A percentile compares a stretch with the other conserved stretches of the same genome.
Evolutionary conservation across 371 early-diverging fungal species (phyloP).

Genomic region (Saksenaea oblongispora): DNA sequence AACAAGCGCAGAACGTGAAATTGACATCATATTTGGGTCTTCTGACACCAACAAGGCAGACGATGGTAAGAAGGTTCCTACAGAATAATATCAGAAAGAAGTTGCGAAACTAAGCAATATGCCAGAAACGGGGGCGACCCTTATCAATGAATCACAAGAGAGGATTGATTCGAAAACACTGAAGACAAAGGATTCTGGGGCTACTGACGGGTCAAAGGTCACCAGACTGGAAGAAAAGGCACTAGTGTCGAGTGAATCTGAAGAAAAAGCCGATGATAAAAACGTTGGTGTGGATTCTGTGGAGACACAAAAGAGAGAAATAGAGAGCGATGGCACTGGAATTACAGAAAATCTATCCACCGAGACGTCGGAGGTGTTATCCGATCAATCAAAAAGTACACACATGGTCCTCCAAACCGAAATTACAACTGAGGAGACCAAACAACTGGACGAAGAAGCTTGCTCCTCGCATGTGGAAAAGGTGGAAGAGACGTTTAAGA

Average conservation of each 20-base stretch:
- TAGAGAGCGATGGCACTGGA: not conserved
- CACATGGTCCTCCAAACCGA: not conserved
- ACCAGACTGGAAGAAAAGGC: too few relatives aligned
- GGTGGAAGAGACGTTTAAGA: not conserved
- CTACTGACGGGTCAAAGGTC: not conserved
- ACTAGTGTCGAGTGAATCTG: too few relatives aligned
- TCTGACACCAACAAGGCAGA: not conserved
- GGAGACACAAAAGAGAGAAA: not conserved
- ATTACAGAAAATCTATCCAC: not conserved
- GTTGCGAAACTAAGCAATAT: not conserved
- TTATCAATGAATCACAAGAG: too few relatives aligned
- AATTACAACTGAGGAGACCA: not conserved
- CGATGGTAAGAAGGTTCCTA: not conserved
- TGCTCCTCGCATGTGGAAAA: not conserved
- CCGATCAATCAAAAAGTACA: not conserved
- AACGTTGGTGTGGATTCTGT: not conserved
- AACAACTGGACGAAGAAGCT: not conserved
- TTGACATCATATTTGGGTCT: slow-evolving; percentile 58
- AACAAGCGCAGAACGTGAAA: slow-evolving; percentile 68
- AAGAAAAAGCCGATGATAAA: too few relatives aligned
- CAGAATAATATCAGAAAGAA: too few relatives aligned
- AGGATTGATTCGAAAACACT: not conserved
- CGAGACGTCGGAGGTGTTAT: not conserved
- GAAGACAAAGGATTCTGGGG: not conserved
- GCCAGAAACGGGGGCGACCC: not conserved